Evolutionary conservation across 176 grass and related monocot species (phyloP).

Genomic region (Tillandsia fasciculata): DNA sequence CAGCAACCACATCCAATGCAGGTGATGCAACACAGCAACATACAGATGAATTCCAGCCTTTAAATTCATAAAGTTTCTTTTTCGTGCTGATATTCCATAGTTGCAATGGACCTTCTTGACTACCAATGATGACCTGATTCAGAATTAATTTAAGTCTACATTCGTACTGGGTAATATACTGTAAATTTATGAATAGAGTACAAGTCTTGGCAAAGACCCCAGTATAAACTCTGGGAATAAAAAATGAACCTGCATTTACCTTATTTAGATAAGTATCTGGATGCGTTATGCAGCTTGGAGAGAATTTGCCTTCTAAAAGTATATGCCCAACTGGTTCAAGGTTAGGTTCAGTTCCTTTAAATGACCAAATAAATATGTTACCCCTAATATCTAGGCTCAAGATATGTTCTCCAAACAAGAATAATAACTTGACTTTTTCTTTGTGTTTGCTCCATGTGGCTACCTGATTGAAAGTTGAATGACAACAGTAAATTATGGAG

Average conservation of each 20-base stretch:
- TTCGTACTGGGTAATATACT: conserved; percentile 22
- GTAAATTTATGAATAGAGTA: neutral
- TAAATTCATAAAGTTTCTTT: conserved; percentile 77
- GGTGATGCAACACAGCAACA: conserved; percentile 74
- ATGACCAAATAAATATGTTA: conserved; percentile 77
- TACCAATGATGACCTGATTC: conserved; percentile 72
- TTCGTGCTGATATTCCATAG: conserved; percentile 89
- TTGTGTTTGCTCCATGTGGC: conserved; percentile 75
- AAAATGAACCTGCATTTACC: conserved; percentile 31
- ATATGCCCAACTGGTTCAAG: conserved; percentile 75
- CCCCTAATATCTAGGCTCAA: conserved; percentile 76
- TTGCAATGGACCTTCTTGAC: conserved; percentile 75
- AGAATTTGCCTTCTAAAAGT: conserved; percentile 57
- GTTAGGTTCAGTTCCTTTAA: conserved; percentile 50
- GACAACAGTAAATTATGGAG: neutral
- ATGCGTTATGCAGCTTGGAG: conserved; percentile 80
- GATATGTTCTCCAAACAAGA: conserved; percentile 71
- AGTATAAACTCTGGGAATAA: neutral
- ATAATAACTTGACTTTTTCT: conserved; percentile 66
- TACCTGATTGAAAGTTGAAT: conserved; percentile 36
- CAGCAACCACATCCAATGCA: conserved; percentile 78
- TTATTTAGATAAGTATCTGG: conserved; percentile 99
- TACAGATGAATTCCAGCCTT: conserved; percentile 73
- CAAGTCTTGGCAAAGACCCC: conserved; percentile 4
- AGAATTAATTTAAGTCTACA: neutral